A percentile compares a stretch with the other conserved stretches of the same genome.
phyloP scores from a whole-genome alignment of 2,329 filamentous ascomycete genomes.

The Stemphylium vesicarium region DNA sequence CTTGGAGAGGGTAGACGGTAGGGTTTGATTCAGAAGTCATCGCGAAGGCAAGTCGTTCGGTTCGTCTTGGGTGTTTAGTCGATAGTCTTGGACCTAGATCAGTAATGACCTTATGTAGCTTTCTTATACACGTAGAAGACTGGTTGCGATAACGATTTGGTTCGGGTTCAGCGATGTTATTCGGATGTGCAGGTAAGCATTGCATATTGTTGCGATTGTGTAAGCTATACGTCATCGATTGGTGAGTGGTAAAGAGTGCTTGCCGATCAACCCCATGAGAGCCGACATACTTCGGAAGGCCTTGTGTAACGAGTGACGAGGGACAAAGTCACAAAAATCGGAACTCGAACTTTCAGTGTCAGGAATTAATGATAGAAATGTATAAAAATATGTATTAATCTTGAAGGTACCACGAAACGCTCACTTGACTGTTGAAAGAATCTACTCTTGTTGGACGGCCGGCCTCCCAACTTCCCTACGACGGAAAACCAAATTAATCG shows the following conservation, averaged over 20 bases:
- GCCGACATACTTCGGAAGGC: conserved; percentile 13
- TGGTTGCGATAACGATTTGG: background rate
- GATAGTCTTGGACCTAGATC: background rate
- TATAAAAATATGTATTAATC: conserved; percentile 12
- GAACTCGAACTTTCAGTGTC: background rate
- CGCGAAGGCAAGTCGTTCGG: background rate
- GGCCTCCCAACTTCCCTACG: background rate
- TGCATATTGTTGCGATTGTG: background rate
- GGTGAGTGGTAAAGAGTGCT: background rate
- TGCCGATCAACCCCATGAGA: conserved; percentile 9
- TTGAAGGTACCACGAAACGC: conserved; percentile 10
- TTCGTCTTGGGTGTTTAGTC: background rate
- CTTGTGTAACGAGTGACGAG: background rate
- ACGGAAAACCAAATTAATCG: background rate
- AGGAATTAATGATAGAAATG: background rate
- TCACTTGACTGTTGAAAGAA: background rate
- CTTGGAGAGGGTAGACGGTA: conserved; percentile 29
- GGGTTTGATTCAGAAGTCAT: conserved; percentile 22
- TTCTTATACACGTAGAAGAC: background rate
- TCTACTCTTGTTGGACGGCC: background rate
- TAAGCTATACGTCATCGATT: conserved; percentile 4
- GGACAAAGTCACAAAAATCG: background rate
- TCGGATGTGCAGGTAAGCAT: background rate
- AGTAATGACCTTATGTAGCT: background rate
- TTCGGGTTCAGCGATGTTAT: background rate